Percentiles rank a stretch among this genome's conserved stretches.
Evolutionary conservation across 441 rosid species (phyloP).

Genomic region (Erysimum cheiri): DNA sequence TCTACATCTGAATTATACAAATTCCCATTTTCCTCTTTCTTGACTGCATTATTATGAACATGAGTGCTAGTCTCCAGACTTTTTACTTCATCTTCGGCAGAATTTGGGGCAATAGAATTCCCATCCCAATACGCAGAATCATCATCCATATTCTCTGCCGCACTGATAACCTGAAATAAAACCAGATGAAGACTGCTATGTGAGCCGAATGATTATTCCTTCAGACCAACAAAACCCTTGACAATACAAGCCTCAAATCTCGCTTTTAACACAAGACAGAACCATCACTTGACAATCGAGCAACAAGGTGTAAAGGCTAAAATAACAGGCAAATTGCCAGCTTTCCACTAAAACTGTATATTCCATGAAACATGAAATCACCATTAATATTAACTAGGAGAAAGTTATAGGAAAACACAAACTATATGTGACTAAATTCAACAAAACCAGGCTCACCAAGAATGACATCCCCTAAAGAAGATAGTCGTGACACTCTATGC

Average conservation of each 20-base stretch:
- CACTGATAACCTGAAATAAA: constrained; percentile 47
- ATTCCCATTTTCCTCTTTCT: constrained; percentile 50
- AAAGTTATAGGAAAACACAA: constrained; percentile 14
- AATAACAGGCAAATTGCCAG: constrained; percentile 17
- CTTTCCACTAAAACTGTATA: constrained; percentile 18
- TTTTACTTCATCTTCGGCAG: constrained; percentile 41
- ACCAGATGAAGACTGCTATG: constrained; percentile 32
- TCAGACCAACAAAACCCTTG: constrained; percentile 14
- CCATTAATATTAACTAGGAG: constrained; percentile 10
- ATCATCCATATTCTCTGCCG: constrained; percentile 49
- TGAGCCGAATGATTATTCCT: constrained; percentile 33
- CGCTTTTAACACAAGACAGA: constrained; percentile 27
- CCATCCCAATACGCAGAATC: constrained; percentile 44
- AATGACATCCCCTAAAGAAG: constrained; percentile 19
- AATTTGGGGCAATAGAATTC: constrained; percentile 31
- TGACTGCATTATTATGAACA: constrained; percentile 44
- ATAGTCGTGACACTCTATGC: constrained; percentile 10
- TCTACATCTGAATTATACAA: constrained; percentile 52
- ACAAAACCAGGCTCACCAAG: constrained; percentile 16
- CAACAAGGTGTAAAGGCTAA: constrained; percentile 3
- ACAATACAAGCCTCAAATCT: constrained; percentile 20
- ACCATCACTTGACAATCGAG: constrained; percentile 24
- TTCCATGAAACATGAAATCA: constrained; percentile 10
- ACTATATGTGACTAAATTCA: constrained; percentile 3
- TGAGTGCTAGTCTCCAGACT: constrained; percentile 47